phyloP scores from a whole-genome alignment of 192 early-diverging fungal species.

The Geranomyces variabilis region DNA sequence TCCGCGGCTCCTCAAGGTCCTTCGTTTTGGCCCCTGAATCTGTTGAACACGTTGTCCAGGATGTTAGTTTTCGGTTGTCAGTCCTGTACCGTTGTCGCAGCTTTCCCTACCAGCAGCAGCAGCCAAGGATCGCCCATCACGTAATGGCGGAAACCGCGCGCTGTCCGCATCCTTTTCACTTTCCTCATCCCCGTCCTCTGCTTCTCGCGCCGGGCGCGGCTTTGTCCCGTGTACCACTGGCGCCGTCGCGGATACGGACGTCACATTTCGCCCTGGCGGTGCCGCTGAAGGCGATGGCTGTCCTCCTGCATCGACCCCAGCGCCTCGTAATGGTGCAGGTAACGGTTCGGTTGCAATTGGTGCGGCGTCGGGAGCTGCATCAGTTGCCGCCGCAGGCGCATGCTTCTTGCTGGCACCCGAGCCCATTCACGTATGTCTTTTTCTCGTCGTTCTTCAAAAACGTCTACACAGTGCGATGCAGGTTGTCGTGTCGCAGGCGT shows the following conservation, averaged over 20 bases:
- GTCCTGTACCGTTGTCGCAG: background rate
- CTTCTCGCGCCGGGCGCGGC: background rate
- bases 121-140: background rate
- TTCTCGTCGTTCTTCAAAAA: too few species aligned
- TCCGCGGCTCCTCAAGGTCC: background rate
- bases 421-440: background rate
- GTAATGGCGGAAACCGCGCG: background rate
- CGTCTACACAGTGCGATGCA: too few species aligned
- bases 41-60: background rate
- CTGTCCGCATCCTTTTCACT: background rate
- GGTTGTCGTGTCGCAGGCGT: too few species aligned
- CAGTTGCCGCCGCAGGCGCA: background rate
- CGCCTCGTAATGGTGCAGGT: too few species aligned
- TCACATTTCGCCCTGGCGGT: background rate
- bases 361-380: background rate
- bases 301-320: too few species aligned
- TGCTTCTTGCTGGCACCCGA: conserved; percentile 5
- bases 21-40: background rate
- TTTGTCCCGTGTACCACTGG: background rate
- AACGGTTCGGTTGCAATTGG: background rate
- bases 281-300: too few species aligned
- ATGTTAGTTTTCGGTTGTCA: background rate
- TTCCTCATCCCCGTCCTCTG: background rate
- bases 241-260: background rate
- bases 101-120: background rate